Evolutionary conservation across 2,329 filamentous ascomycete species (phyloP).

Genomic region (Apiospora phragmitis): DNA sequence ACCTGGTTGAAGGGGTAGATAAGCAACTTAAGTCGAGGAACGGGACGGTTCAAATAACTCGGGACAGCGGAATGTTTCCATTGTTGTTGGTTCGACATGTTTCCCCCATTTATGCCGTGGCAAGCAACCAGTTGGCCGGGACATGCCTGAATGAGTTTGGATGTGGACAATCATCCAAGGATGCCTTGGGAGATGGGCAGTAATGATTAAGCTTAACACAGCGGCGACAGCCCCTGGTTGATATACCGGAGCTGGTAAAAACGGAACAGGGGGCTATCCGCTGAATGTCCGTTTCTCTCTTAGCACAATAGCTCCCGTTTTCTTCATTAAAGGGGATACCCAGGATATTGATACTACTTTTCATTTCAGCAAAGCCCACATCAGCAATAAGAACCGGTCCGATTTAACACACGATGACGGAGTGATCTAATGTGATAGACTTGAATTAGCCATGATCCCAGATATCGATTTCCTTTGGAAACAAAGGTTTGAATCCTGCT

Average conservation of each 20-base stretch:
- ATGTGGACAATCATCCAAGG: background rate
- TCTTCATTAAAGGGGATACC: background rate
- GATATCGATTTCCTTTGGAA: background rate
- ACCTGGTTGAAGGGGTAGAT: too few species aligned
- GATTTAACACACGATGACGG: too few species aligned
- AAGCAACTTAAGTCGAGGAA: too few species aligned
- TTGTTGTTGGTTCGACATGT: background rate
- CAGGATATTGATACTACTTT: background rate
- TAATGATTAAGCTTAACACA: too few species aligned
- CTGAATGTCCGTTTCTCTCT: background rate
- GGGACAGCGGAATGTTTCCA: background rate
- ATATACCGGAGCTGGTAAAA: too few species aligned
- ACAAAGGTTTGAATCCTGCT: background rate
- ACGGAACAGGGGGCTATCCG: too few species aligned
- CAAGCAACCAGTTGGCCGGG: background rate
- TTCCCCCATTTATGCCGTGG: background rate
- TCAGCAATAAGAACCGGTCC: background rate
- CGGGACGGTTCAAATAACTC: background rate
- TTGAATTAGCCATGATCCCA: background rate
- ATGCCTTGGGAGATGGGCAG: background rate
- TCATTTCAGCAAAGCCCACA: background rate
- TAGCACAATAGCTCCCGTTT: background rate
- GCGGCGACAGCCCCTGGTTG: too few species aligned
- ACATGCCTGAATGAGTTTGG: background rate
- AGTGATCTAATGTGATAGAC: background rate